Base-by-base conservation (phyloP, 352 stramenopile genomes). In the Pythium rishiriense region DNA sequence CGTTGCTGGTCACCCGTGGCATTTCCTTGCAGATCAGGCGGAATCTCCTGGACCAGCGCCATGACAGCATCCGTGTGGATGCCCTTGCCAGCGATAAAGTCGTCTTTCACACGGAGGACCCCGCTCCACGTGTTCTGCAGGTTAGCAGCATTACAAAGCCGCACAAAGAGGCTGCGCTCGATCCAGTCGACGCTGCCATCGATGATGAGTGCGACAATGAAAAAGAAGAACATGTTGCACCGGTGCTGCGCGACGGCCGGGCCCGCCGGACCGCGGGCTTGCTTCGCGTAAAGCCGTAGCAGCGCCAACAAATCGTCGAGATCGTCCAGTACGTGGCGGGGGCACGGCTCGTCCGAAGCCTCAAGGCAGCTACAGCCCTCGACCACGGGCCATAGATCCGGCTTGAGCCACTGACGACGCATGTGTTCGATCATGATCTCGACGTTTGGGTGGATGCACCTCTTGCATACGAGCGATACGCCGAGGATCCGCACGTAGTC, bases 401-500 rank as follows among this genome's bases (percentile, higher is more conserved):
- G 26, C n/a, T 69, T 69, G 7, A 84, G 43, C 75, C 75, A 84
- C 12, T 64, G 68, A 41, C 75, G 63, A 1, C 75, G 71, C 54
- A 87, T 63, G 25, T 76, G 73, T 42, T 79, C 70, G 19, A 87
- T 64, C 70, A 87, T 83, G 46, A 84, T 81, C 68, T 87, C 75
- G n/a, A 83, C 26, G 41, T 84, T 87, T 1, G 78, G 75, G 25
- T 81, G 78, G 25, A 84, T 69, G 0, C 64, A 70, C 1, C 71
- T 73, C 57, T 87, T 87, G 53, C 71, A 79, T 5, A 87, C 78
- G 2, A 87, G 33, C 3, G 64, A 64, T 19, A 70, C 79, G 41
- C 78, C 78, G n/a, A 87, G 55, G 14, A 69, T 66, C 6, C 78
- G 73, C 61, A 83, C 64, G 58, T 80, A 87, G 14, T 84, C 75